A percentile compares a stretch with the other conserved stretches of the same genome.
phyloP scores from a whole-genome alignment of 345 rosid species.

The Populus davidiana region DNA sequence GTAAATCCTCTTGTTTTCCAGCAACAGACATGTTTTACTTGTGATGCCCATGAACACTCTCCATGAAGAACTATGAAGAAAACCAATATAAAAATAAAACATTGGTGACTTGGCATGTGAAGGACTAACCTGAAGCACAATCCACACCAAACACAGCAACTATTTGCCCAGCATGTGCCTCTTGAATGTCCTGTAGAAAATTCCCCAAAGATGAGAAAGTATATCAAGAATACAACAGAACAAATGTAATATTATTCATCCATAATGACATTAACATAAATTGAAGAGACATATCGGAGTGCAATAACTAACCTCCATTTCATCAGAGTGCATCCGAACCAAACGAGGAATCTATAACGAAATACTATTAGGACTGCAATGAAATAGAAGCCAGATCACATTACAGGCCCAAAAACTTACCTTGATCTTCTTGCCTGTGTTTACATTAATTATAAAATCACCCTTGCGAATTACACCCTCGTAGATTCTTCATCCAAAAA shows the following conservation, averaged over 20 bases:
- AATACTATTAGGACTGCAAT: conserved; percentile 16
- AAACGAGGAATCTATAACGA: conserved; percentile 77
- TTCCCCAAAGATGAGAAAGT: not conserved
- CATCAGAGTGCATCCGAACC: conserved; percentile 95
- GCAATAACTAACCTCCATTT: conserved; percentile 83
- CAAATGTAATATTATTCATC: not conserved
- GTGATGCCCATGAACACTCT: not conserved
- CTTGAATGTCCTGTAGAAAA: conserved; percentile 80
- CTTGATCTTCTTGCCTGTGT: conserved; percentile 95
- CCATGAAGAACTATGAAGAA: not conserved
- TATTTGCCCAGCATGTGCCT: conserved; percentile 97
- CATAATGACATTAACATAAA: not conserved
- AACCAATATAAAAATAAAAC: not conserved
- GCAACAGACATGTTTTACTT: not conserved
- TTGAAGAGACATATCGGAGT: not conserved
- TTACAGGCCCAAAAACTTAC: conserved; percentile 32
- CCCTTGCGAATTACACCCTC: conserved; percentile 97
- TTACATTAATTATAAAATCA: conserved; percentile 76
- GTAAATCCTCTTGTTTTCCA: not conserved
- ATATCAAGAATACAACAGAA: not conserved
- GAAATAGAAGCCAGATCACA: not conserved
- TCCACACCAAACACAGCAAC: conserved; percentile 99
- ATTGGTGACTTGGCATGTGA: not conserved
- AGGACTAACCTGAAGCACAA: conserved; percentile 82
- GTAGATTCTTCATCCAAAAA: conserved; percentile 58